Evolutionary conservation across 768 basidiomycete genomes (phyloP).

Genomic region (Pisolithus marmoratus): DNA sequence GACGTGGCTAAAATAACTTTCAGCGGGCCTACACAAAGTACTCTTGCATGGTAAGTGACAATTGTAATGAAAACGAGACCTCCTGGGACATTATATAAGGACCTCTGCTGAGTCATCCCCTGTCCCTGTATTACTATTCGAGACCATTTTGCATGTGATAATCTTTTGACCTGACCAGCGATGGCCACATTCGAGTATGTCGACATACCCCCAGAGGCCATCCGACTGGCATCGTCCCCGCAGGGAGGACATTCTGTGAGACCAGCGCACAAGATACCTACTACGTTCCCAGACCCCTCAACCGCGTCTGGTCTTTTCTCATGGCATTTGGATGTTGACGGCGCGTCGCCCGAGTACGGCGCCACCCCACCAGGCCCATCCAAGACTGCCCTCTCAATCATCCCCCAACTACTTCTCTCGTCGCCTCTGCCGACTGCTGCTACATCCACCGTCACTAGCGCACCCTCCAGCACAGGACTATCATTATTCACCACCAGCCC

Average conservation of each 20-base stretch:
- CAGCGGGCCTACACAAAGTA: too few species aligned
- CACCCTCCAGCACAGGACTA: slow-evolving; percentile 7
- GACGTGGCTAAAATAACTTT: too few species aligned
- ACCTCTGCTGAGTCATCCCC: too few species aligned
- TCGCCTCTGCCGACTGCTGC: slow-evolving; percentile 8
- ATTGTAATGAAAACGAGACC: too few species aligned
- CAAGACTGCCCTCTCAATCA: slow-evolving; percentile 27
- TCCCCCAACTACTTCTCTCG: slow-evolving; percentile 29
- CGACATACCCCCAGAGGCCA: slow-evolving; percentile 36
- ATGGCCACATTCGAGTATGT: slow-evolving; percentile 36
- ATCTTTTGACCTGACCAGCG: not conserved
- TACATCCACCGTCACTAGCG: not conserved
- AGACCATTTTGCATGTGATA: not conserved
- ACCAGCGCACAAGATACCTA: slow-evolving; percentile 37
- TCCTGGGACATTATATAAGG: too few species aligned
- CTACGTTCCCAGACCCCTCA: slow-evolving; percentile 36
- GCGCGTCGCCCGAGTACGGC: slow-evolving; percentile 7
- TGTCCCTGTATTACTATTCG: not conserved
- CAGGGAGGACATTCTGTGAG: slow-evolving; percentile 13
- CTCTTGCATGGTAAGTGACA: too few species aligned
- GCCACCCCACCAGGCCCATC: slow-evolving; percentile 18
- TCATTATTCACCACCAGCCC: slow-evolving; percentile 2
- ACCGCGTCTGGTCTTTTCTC: slow-evolving; percentile 6
- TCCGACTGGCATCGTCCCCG: slow-evolving; percentile 25
- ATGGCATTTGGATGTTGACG: not conserved